Percentiles rank a stretch among this genome's conserved stretches.
Conservation (phyloP, 257 asterid species). For the Parsonsia alboflavescens region DNA sequence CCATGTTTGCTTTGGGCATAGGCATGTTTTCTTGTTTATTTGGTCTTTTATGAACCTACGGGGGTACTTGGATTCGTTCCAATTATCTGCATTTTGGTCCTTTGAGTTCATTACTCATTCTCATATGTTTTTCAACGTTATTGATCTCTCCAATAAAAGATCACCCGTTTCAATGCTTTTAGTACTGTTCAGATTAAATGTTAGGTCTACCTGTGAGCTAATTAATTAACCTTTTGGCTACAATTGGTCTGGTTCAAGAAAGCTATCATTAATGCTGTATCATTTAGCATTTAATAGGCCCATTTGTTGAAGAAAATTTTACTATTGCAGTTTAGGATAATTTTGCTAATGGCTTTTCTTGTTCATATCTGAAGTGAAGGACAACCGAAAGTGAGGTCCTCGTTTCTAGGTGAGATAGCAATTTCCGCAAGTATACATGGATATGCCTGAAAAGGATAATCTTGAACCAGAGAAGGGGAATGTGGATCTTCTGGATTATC, state of each 20-base stretch:
- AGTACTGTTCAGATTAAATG: neutral
- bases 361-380: conserved; percentile 25
- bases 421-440: conserved; percentile 25
- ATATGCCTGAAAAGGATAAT: conserved; percentile 44
- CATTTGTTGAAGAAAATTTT: conserved; percentile 8
- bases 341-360: conserved; percentile 14
- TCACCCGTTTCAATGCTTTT: neutral
- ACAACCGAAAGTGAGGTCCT: conserved; percentile 16
- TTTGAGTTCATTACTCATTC: neutral
- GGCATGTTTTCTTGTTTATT: conserved; percentile 12
- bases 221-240: conserved; percentile 3
- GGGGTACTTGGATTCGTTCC: conserved; percentile 15
- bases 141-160: neutral
- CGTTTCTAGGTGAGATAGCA: neutral
- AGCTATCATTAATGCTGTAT: neutral
- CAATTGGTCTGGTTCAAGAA: neutral
- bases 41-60: conserved; percentile 6
- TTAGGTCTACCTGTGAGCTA: neutral
- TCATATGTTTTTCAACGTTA: neutral
- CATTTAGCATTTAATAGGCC: conserved; percentile 3
- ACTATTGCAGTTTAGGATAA: neutral
- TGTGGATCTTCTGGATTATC: conserved; percentile 37
- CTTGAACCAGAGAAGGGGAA: conserved; percentile 43
- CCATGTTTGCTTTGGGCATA: conserved; percentile 14
- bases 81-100: conserved; percentile 7